Evolutionary conservation across 805 yeast species (phyloP).

Genomic region (Teunomyces barrocoloradensis): DNA sequence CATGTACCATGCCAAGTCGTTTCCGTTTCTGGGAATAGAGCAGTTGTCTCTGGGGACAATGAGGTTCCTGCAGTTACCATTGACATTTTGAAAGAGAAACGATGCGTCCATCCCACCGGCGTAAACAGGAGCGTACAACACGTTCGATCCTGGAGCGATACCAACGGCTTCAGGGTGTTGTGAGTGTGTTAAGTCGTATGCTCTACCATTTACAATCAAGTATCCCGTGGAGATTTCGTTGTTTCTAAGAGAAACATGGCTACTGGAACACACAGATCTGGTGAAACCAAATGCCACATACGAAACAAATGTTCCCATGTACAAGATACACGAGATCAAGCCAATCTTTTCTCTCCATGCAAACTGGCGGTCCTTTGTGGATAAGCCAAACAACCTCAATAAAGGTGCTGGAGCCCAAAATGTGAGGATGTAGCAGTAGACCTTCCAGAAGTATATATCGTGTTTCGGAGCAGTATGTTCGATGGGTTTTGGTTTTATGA

Average conservation of each 20-base stretch:
- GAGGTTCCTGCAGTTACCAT: constrained; percentile 81
- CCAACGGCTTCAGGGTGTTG: constrained; percentile 85
- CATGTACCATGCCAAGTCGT: constrained; percentile 89
- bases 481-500: constrained; percentile 16
- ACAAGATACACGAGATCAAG: constrained; percentile 68
- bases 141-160: constrained; percentile 62
- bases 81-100: constrained; percentile 85
- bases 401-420: constrained; percentile 90
- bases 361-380: constrained; percentile 75
- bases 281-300: constrained; percentile 91
- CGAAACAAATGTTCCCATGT: constrained; percentile 76
- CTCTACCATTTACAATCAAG: constrained; percentile 78
- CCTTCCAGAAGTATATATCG: constrained; percentile 63
- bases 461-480: constrained; percentile 13
- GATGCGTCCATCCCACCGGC: constrained; percentile 89
- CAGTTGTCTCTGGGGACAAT: constrained; percentile 68
- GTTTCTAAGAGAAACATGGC: constrained; percentile 49
- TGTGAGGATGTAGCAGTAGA: constrained; percentile 76
- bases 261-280: constrained; percentile 64
- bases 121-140: constrained; percentile 78
- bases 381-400: constrained; percentile 70
- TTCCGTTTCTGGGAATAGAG: constrained; percentile 62
- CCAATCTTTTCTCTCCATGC: constrained; percentile 98
- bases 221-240: constrained; percentile 59
- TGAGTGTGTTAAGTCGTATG: constrained; percentile 68